Base-by-base conservation (phyloP, 2,329 filamentous ascomycete genomes). In the Fusarium gaditjirri region DNA sequence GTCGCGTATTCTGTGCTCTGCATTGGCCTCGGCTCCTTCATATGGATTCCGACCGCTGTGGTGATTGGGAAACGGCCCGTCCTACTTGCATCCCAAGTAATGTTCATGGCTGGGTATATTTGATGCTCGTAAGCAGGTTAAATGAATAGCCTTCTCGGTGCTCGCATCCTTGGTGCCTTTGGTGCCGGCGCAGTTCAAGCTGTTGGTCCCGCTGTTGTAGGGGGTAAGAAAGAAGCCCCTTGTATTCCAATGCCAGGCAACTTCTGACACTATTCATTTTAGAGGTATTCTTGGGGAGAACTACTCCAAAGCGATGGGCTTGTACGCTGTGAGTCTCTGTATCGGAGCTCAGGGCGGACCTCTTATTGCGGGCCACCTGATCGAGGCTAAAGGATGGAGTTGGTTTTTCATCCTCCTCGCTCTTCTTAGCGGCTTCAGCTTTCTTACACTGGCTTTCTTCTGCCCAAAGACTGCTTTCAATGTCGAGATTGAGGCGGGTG, bases 181-280 rank as follows among this genome's bases (percentile, higher is more conserved):
- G 53, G 53, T n/a, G 53, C 53, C 27, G 53, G 53, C 2, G 53
- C 53, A 16, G 53, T 56, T 5, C 53, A 56, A 21, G 53, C 53
- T 35, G 53, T 56, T 17, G 53, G 53, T 12, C 53, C 53, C 8
- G 53, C 53, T 8, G 53, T 44, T 2, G 31, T 56, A 9, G 53
- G 53, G 44, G 53, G 53, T 56, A 33, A 56, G 29, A 19, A 4
- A 2, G 3, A 2, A 8, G 5, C 16, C 13, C 4, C 4, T 2
- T 14, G 16, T 8, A 6, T 46, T 27, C 6, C 5, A 2, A 10
- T 9, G 10, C 3, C 1, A 16, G 27, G 2, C 27, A 17, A 4
- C 1, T 4, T 21, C 38, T 43, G 0, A 55, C 8, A 3, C 10
- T 0, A 35, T 3, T 8, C 1, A 5, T 21, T 7, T 8, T 17